These are phyloP conservation scores for Leccinum huronense DNA, from an alignment of 1,284 basidiomycete species.

Conservation along the genomic window DNA sequence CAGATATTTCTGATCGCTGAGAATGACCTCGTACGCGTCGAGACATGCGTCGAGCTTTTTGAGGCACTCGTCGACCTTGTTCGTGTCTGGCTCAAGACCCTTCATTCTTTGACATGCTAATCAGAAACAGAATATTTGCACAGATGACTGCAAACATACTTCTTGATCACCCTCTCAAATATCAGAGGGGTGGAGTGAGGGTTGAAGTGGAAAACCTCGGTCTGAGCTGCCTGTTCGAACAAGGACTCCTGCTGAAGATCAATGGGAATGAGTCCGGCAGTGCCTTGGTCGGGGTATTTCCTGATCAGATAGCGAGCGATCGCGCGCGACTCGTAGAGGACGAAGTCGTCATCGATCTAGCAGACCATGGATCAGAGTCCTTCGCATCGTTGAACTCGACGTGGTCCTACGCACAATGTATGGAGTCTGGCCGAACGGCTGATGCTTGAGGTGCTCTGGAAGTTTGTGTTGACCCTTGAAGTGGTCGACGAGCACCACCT, in stretches of 20 bases:
- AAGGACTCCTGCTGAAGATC: slow-evolving; percentile 33
- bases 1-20: slow-evolving; percentile 48
- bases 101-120: background rate
- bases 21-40: slow-evolving; percentile 46
- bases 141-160: slow-evolving; percentile 30
- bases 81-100: slow-evolving; percentile 27
- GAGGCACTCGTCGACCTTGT: slow-evolving; percentile 26
- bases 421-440: slow-evolving; percentile 69
- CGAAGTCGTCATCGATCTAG: background rate
- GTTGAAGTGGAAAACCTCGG: slow-evolving; percentile 34
- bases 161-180: slow-evolving; percentile 37
- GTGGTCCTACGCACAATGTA: slow-evolving; percentile 45
- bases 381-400: background rate
- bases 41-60: slow-evolving; percentile 36
- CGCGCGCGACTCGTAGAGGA: slow-evolving; percentile 37
- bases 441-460: slow-evolving; percentile 42
- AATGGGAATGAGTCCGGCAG: slow-evolving; percentile 34
- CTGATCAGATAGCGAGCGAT: slow-evolving; percentile 49
- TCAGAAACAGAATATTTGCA: background rate
- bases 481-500: slow-evolving; percentile 45
- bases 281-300: slow-evolving; percentile 43
- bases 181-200: slow-evolving; percentile 20
- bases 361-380: background rate
- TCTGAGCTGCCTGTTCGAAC: slow-evolving; percentile 35
- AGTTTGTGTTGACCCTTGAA: slow-evolving; percentile 47